phyloP scores from a whole-genome alignment of 495 filamentous ascomycete species.

The Aspergillus funiculosus region DNA sequence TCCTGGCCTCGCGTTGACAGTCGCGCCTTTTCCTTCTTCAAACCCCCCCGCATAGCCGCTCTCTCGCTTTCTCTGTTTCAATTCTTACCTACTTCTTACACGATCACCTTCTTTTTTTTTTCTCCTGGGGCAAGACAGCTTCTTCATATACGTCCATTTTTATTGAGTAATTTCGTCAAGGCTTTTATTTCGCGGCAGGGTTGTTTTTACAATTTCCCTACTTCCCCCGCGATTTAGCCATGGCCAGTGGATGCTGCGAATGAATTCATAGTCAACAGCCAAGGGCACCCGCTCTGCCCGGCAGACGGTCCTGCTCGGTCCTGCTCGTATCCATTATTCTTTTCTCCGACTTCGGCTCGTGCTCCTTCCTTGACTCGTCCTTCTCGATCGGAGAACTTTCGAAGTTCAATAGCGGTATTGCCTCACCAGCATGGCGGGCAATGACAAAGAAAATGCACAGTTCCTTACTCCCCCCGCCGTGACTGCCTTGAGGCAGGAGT shows the following conservation, averaged over 20 bases:
- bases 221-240: constrained; percentile 25
- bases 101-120: constrained; percentile 15
- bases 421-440: constrained; percentile 40
- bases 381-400: constrained; percentile 5
- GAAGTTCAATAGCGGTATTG: constrained; percentile 6
- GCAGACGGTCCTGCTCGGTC: constrained; percentile 43
- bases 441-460: constrained; percentile 37
- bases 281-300: constrained; percentile 46
- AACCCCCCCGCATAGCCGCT: constrained; percentile 33
- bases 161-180: background rate
- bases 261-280: constrained; percentile 39
- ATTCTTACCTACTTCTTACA: constrained; percentile 15
- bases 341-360: background rate
- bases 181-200: constrained; percentile 7
- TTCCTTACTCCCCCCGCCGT: constrained; percentile 49
- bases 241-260: constrained; percentile 43
- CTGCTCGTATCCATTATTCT: constrained; percentile 14
- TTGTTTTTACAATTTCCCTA: constrained; percentile 8
- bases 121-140: constrained; percentile 2
- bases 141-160: background rate
- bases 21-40: constrained; percentile 39
- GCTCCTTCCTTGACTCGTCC: constrained; percentile 2
- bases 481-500: constrained; percentile 50
- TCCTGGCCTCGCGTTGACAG: constrained; percentile 34
- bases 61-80: constrained; percentile 16